Evolutionary conservation across 78 protist genomes (phyloP), one percentile per base, ranked within the genome.

Genomic region (Dictyostelium purpureum): DNA sequence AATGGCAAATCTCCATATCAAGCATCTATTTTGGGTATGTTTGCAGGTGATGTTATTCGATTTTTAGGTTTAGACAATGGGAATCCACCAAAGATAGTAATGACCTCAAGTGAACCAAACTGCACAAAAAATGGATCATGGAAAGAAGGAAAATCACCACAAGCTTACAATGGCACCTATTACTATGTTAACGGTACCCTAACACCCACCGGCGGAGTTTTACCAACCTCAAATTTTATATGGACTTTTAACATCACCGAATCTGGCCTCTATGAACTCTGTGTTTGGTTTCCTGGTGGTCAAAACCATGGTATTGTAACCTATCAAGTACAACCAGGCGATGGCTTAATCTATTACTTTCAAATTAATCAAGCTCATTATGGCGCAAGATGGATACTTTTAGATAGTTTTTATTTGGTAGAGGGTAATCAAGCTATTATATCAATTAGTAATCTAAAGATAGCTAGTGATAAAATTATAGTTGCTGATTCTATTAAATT

Each of bases 311-410:
- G 74, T 0, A 47, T 42, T 7, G 92, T 66, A 0, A 43, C 56
- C 28, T 85, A 85, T 51, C 28, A 37, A 14, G 75, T 85, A 16
- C 45, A 35, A 18, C 47, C 66, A 19, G 45, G 76, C 11, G 76
- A 67, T 19, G 45, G 54, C 35, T 33, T 31, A 33, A 67, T 19
- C 49, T 49, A 70, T 16, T 38, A 56, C 38, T 85, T 42, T 35
- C 31, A 21, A 0, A 51, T 85, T 18, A 65, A 69, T n/a, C 92
- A 85, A 73, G 28, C 35, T 19, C 92, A 85, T 16, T 85, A 85
- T 85, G 92, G 92, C 10, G 92, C 92, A 4, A 28, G 92, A n/a
- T 85, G 92, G 92, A 73, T 85, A 28, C 73, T 75, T 7, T 28
- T 85, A 37, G 82, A 85, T 31, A 59, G 76, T 14, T 85, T 85